Base-by-base conservation (phyloP, 805 yeast genomes). In the Zygosaccharomyces gambellarensis region DNA sequence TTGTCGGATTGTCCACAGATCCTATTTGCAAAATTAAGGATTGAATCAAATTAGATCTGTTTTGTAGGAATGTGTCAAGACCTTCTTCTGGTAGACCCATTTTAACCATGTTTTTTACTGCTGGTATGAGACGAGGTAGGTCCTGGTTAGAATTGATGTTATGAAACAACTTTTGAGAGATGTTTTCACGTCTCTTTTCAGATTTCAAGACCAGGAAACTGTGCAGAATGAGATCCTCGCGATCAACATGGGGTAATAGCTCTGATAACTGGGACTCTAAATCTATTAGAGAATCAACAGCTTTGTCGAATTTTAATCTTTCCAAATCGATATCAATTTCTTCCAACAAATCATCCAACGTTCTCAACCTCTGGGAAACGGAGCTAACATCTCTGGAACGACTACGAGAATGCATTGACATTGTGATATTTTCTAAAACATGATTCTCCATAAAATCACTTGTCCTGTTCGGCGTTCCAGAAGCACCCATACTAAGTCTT, bases 291-390 rank as follows among this genome's bases (percentile, higher is more conserved):
- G 53, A 51, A 3, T 64, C 70, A 3, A 75, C 75, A 0, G 81
- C 75, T 14, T 65, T 70, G 40, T 70, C 59, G 65, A 76, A 83
- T 48, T 76, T 74, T 46, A 79, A 76, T 57, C 85, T 83, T 9
- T 87, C 83, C 23, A 85, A 72, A 47, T 74, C 74, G 11, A 83
- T 79, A 61, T 87, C 94, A 38, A 85, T 73, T 48, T 84, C 88
- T 59, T 85, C 89, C 14, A 86, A 70, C 29, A 72, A 66, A 46
- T 82, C 85, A 57, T 84, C 90, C 11, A 82, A 70, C 28, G 68
- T 68, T 48, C 78, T 77, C 48, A 84, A 68, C 17, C 70, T 77
- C 47, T 74, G 71, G 53, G 79, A 69, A 12, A 71, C 47, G 46
- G 59, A 71, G 62, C 64, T 69, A 52, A 61, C 57, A 58, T 82